Evolutionary conservation across 768 basidiomycete genomes (phyloP), one percentile per base, ranked within the genome.

Genomic region (Lentinula lateritia): DNA sequence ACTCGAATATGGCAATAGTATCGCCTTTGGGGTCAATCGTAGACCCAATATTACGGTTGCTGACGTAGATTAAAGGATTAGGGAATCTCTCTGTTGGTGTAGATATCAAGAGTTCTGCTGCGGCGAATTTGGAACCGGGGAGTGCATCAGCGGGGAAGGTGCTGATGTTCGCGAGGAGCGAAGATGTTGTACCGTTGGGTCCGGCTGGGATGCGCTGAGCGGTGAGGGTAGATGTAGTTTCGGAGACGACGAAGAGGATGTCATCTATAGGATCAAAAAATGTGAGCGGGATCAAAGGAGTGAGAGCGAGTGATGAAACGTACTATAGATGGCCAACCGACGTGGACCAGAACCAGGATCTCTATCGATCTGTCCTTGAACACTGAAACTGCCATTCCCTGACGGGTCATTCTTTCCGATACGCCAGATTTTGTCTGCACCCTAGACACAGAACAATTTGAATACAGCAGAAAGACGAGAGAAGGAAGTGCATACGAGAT

Each of bases 351-450:
- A 85, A n/a, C 85, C 87, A 18, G 69, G 65, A 3, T 85, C 83
- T 57, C 85, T 84, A 46, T 78, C 75, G 52, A 90, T 88, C 41
- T 78, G 75, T 1, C 88, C 87, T 53, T 84, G 82, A 50, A 90
- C 81, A 42, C 67, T 71, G 72, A 78, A 89, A 2, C 74, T 68
- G 0, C 81, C 80, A 2, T 74, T 68, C 0, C 81, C 80, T 0
- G 80, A 70, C 6, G 71, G 63, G 0, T 74, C 73, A 53, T 79
- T 70, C 50, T 78, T 72, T 45, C 75, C 78, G 2, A 90, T 74
- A 42, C 89, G 76, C 87, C 88, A 91, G 60, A 90, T 82, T 61
- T 78, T 86, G 71, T 90, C 88, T 0, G 71, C 81, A 32, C 89
- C 88, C 87, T 88, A 59, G 20, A 48, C 52, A 7, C 12, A 34